Evolutionary conservation across 78 protist genomes (phyloP).

Genomic region (Paulinella micropora): DNA sequence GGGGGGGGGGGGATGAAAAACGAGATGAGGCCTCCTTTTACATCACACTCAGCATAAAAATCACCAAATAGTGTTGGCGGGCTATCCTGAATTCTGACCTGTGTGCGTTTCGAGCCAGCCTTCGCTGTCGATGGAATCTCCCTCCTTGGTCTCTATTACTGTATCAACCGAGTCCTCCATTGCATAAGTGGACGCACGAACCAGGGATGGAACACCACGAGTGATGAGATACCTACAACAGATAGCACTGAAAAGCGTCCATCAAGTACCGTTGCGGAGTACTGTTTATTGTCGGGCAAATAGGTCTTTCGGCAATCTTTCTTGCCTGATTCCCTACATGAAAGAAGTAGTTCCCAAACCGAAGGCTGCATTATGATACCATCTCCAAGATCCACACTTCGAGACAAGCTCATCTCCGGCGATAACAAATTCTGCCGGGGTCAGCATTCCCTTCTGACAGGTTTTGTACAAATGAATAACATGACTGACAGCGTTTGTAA

Average conservation of each 20-base stretch:
- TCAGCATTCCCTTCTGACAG: constrained; percentile 61
- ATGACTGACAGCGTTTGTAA: too few species aligned
- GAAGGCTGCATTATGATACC: constrained; percentile 35
- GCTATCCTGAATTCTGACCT: too few species aligned
- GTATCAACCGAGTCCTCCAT: background rate
- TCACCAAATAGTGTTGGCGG: too few species aligned
- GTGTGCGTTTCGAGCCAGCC: constrained; percentile 41
- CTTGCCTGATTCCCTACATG: constrained; percentile 43
- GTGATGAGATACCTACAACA: constrained; percentile 59
- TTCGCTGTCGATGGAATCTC: constrained; percentile 20
- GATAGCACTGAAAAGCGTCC: too few species aligned
- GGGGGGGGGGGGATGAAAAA: too few species aligned
- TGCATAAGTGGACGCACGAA: constrained; percentile 12
- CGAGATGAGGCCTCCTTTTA: too few species aligned
- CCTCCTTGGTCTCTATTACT: background rate
- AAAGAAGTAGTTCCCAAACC: background rate
- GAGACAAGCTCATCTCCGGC: constrained; percentile 80
- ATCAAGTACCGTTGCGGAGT: too few species aligned
- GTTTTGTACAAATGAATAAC: too few species aligned
- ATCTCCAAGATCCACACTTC: constrained; percentile 82
- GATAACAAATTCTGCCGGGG: constrained; percentile 83
- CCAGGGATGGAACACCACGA: constrained; percentile 33
- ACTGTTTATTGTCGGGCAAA: constrained; percentile 78
- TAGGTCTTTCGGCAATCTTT: constrained; percentile 9
- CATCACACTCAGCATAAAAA: too few species aligned